Conservation (phyloP, 768 basidiomycete genomes). For the Tulasnella sp. region DNA sequence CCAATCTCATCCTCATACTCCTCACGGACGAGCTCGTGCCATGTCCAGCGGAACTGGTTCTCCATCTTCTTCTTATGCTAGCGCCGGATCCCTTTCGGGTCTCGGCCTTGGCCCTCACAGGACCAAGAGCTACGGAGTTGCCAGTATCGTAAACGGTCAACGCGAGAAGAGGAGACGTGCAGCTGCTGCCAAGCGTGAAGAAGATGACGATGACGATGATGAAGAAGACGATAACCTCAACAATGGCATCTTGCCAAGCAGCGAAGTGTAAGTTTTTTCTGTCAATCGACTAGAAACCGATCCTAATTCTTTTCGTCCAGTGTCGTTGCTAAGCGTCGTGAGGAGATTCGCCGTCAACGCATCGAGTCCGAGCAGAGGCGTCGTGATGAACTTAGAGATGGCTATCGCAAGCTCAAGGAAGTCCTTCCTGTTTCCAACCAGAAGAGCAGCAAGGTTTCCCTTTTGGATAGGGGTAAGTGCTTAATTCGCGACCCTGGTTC, state of each 20-base stretch:
- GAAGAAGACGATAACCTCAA: slow-evolving; percentile 62
- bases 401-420: slow-evolving; percentile 82
- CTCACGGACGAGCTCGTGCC: slow-evolving; percentile 7
- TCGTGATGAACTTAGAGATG: slow-evolving; percentile 84
- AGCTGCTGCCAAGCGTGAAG: slow-evolving; percentile 6
- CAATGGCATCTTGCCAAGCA: slow-evolving; percentile 30
- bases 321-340: slow-evolving; percentile 41
- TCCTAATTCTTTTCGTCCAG: slow-evolving; percentile 13
- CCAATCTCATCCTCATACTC: neutral
- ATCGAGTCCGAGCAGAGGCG: slow-evolving; percentile 90
- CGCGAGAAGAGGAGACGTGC: slow-evolving; percentile 9
- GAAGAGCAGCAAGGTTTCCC: slow-evolving; percentile 83
- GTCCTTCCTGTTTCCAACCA: slow-evolving; percentile 81
- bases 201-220: slow-evolving; percentile 30
- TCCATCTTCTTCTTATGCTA: slow-evolving; percentile 15
- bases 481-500: neutral
- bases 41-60: slow-evolving; percentile 17
- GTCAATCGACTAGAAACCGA: neutral
- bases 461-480: slow-evolving; percentile 69
- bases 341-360: slow-evolving; percentile 82
- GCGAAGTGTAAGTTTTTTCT: slow-evolving; percentile 38
- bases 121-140: slow-evolving; percentile 13
- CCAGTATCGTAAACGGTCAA: slow-evolving; percentile 14
- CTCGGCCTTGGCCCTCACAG: slow-evolving; percentile 12
- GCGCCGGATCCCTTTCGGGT: slow-evolving; percentile 9